Conservation (phyloP, 192 early-diverging fungal species). For the Oehlia diaphana region DNA sequence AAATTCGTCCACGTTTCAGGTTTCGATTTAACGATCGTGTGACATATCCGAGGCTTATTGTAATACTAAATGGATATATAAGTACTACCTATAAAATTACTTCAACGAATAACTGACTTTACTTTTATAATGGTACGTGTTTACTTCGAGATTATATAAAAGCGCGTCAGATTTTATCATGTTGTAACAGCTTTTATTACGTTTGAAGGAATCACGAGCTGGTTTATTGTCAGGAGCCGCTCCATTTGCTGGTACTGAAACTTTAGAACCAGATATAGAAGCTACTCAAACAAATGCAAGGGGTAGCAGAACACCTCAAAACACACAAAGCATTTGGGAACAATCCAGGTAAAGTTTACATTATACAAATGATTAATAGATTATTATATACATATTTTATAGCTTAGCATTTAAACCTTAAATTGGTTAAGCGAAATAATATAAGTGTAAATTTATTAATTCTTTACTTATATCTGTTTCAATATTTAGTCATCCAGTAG, state of each 20-base stretch:
- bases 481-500: conserved; percentile 77
- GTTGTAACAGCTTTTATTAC: neutral
- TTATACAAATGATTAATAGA: neutral
- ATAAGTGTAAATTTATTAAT: too few species aligned
- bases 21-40: neutral
- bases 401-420: too few species aligned
- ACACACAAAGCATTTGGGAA: conserved; percentile 21
- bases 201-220: conserved; percentile 2
- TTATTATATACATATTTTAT: neutral
- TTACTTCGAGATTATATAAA: neutral
- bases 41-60: neutral
- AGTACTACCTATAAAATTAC: too few species aligned
- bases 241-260: conserved; percentile 2
- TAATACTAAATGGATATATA: neutral
- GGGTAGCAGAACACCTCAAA: neutral
- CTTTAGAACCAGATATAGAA: conserved; percentile 44
- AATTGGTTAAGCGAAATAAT: too few species aligned
- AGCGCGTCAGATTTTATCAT: neutral
- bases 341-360: conserved; percentile 21
- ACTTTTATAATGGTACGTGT: neutral
- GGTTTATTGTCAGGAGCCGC: conserved; percentile 18
- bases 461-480: too few species aligned
- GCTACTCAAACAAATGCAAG: conserved; percentile 27
- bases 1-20: neutral
- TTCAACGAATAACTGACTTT: neutral